phyloP scores from a whole-genome alignment of 495 filamentous ascomycete species.

The Tuber umbilicatum region DNA sequence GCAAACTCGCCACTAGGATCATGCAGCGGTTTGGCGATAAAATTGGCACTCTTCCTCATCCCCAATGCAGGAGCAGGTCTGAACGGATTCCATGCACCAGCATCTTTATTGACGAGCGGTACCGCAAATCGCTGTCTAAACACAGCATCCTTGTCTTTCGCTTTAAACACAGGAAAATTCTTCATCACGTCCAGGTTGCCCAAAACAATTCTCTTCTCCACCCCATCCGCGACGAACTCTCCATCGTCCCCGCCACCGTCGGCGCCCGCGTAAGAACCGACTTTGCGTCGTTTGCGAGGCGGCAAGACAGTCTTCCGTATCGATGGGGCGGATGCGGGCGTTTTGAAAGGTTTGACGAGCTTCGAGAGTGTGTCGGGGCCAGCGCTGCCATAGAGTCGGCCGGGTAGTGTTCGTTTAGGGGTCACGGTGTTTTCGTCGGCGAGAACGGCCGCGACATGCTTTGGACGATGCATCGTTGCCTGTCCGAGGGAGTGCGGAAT shows the following conservation, averaged over 20 bases:
- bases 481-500: not conserved
- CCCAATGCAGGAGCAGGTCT: slow-evolving; percentile 80
- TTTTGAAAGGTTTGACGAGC: slow-evolving; percentile 84
- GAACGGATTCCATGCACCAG: slow-evolving; percentile 62
- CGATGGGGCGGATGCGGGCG: slow-evolving; percentile 70
- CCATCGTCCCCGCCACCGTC: slow-evolving; percentile 73
- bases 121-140: slow-evolving; percentile 81
- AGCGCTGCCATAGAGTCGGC: slow-evolving; percentile 28
- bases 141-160: slow-evolving; percentile 74
- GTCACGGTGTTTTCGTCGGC: slow-evolving; percentile 34
- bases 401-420: slow-evolving; percentile 26
- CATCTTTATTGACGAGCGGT: slow-evolving; percentile 75
- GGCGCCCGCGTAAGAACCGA: slow-evolving; percentile 72
- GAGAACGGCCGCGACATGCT: slow-evolving; percentile 14
- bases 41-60: slow-evolving; percentile 72
- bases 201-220: slow-evolving; percentile 44
- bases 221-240: slow-evolving; percentile 69
- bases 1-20: slow-evolving; percentile 94
- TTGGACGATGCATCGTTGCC: slow-evolving; percentile 20
- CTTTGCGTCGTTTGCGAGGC: slow-evolving; percentile 74
- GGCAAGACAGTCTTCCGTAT: slow-evolving; percentile 73
- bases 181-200: slow-evolving; percentile 82
- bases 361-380: slow-evolving; percentile 56
- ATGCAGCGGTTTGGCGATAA: slow-evolving; percentile 85
- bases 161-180: slow-evolving; percentile 74